Evolutionary conservation across 495 filamentous ascomycete species (phyloP).

Genomic region (Hypoxylon fragiforme): DNA sequence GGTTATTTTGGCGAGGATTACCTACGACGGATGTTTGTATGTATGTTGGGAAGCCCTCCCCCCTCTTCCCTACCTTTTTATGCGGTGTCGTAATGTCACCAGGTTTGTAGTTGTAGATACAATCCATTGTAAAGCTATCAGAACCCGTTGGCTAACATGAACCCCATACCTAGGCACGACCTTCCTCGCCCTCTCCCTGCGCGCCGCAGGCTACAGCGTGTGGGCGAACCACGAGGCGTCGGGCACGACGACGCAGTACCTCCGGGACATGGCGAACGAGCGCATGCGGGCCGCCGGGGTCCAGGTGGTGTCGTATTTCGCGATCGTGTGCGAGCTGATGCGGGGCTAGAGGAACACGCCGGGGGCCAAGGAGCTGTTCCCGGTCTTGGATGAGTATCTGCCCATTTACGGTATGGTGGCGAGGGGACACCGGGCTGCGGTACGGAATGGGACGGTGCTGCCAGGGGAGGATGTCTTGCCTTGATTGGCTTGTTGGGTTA

Average conservation of each 20-base stretch:
- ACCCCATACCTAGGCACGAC: slow-evolving; percentile 64
- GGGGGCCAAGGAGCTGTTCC: slow-evolving; percentile 63
- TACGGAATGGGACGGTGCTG: slow-evolving; percentile 46
- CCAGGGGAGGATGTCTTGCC: slow-evolving; percentile 49
- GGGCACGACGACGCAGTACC: slow-evolving; percentile 44
- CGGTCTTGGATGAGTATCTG: slow-evolving; percentile 64
- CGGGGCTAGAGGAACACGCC: slow-evolving; percentile 74
- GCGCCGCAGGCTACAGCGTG: slow-evolving; percentile 74
- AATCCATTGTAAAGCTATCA: no score
- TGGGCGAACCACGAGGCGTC: slow-evolving; percentile 75
- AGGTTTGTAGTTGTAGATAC: no score
- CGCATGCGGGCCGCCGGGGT: slow-evolving; percentile 71
- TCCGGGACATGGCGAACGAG: slow-evolving; percentile 61
- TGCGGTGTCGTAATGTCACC: background rate
- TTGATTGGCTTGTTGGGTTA: no score
- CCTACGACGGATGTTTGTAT: slow-evolving; percentile 71
- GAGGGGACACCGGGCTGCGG: slow-evolving; percentile 48
- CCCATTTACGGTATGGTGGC: slow-evolving; percentile 52
- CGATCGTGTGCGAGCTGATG: slow-evolving; percentile 74
- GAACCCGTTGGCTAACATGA: no score
- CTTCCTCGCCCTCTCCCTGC: slow-evolving; percentile 72
- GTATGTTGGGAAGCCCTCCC: background rate
- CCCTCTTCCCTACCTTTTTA: background rate
- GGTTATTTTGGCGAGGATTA: slow-evolving; percentile 73
- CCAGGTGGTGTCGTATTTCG: slow-evolving; percentile 64